These are phyloP conservation scores for Solanum hybrid DNA, from an alignment of 305 asterid species.

Conservation along the genomic window DNA sequence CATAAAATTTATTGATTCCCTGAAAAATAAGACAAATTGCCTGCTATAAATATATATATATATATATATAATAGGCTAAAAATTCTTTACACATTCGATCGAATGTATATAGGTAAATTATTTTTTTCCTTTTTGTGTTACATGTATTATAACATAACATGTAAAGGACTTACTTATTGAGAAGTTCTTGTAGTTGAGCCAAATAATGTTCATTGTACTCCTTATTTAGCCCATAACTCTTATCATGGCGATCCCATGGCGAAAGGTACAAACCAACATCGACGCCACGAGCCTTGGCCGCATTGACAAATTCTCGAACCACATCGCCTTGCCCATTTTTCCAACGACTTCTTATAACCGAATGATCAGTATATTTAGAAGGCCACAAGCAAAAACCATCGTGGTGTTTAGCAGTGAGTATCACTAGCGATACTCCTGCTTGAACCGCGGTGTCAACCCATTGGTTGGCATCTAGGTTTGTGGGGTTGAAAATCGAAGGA, in stretches of 20 bases:
- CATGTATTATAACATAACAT: neutral
- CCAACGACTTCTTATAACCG: constrained; percentile 71
- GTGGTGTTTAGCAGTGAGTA: constrained; percentile 88
- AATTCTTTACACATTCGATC: neutral
- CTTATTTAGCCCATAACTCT: constrained; percentile 50
- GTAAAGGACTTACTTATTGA: constrained; percentile 28
- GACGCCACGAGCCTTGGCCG: constrained; percentile 49
- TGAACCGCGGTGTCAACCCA: constrained; percentile 66
- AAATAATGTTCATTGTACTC: constrained; percentile 68
- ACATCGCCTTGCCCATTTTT: constrained; percentile 66
- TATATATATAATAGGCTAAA: neutral
- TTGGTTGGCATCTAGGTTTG: constrained; percentile 45
- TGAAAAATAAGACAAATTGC: no score
- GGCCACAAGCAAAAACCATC: constrained; percentile 98
- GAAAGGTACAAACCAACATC: constrained; percentile 80
- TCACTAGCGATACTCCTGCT: constrained; percentile 62
- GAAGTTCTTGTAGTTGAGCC: constrained; percentile 92
- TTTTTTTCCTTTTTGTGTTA: neutral
- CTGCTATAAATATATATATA: neutral
- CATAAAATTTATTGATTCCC: no score
- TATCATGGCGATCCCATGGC: constrained; percentile 91
- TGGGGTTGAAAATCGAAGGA: constrained; percentile 63
- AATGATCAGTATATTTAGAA: constrained; percentile 67
- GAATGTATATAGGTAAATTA: neutral
- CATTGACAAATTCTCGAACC: constrained; percentile 46